Base-by-base conservation (phyloP, 2,329 filamentous ascomycete genomes). In the Trichophyton rubrum region DNA sequence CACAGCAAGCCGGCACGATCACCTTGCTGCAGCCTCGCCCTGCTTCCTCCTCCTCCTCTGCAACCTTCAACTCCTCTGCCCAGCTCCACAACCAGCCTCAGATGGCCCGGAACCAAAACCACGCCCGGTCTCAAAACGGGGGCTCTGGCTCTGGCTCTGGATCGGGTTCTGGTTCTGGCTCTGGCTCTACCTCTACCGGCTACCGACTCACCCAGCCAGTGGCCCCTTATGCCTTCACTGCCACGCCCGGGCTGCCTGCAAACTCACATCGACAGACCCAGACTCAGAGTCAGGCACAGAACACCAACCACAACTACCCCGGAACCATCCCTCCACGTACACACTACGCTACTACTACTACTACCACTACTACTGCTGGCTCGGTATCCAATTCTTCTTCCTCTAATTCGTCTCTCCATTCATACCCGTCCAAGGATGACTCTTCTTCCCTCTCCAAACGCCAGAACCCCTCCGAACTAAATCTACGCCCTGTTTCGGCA, bases 21-120 rank as follows among this genome's bases (percentile, higher is more conserved):
- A 85, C 85, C 65, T 87, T 90, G 82, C 84, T 91, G 69, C 87
- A 90, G 73, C 82, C 85, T 68, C 83, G 86, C 72, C 83, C 86
- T 64, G 80, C 83, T 47, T 81, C 82, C 60, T 81, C 80, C 69
- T 81, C 81, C 67, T 83, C 86, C 62, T 64, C 68, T 59, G 65
- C 67, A 22, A 62, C 70, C 30, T 65, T 69, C 59, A 65, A 67
- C 20, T 62, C 70, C 30, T 67, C 69, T 11, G 64, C 70, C 45
- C 51, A 53, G 38, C 66, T 67, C 45, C 70, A 79, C 17, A 35
- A 30, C 41, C 58, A 59, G 24, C 22, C 56, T n/a, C 61, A 63
- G 45, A 68, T 67, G 57, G 67, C 70, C 60, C 70, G 71, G 49
- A 72, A 70, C 62, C 66, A 72, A 62, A 68, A 68, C 63, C 72